Evolutionary conservation across 345 rosid species (phyloP).

Genomic region (Eucalyptus regnans): DNA sequence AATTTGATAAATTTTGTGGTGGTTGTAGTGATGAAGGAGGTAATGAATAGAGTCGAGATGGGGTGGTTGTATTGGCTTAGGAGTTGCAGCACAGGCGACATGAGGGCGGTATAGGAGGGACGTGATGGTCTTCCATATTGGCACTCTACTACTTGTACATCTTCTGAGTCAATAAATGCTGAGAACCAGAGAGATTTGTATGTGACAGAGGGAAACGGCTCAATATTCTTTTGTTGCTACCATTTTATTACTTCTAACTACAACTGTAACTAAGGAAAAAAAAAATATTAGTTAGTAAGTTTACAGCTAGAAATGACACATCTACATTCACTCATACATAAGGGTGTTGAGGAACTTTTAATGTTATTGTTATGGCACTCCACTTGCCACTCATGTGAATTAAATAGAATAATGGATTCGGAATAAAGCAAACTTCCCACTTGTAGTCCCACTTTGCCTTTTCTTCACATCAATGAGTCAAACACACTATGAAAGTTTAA

Average conservation of each 20-base stretch:
- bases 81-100: neutral
- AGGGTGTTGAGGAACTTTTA: neutral
- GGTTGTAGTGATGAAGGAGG: neutral
- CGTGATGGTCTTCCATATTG: neutral
- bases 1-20: neutral
- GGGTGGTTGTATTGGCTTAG: neutral
- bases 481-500: neutral
- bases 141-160: neutral
- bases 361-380: neutral
- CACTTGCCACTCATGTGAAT: neutral
- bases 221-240: neutral
- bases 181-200: neutral
- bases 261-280: neutral
- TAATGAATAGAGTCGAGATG: neutral
- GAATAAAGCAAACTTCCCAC: neutral
- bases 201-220: neutral
- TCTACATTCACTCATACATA: neutral
- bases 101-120: neutral
- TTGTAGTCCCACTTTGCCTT: neutral
- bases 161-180: neutral
- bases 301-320: neutral
- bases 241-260: neutral
- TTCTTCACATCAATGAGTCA: neutral
- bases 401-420: neutral
- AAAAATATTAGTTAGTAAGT: neutral